Base-by-base conservation (phyloP, 352 stramenopile species). In the Blastocystis sp. region DNA sequence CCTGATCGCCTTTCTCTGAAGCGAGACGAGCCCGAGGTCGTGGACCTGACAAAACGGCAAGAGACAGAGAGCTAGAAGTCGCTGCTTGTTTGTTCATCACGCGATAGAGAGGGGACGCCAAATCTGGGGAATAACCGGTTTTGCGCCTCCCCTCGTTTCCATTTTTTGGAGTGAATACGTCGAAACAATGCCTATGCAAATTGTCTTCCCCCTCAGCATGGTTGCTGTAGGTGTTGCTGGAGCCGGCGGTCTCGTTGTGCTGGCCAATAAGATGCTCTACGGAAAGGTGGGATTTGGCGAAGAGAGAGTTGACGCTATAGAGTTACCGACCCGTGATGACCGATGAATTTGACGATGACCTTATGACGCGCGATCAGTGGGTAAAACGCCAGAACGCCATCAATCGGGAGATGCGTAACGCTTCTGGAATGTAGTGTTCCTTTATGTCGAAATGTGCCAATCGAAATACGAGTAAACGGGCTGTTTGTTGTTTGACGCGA, bases 151-250 rank as follows among this genome's bases (percentile, higher is more conserved):
- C 31, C 37, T 21, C 21, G 24, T 33, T 71, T 41, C 74, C 41
- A 29, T 37, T 70, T 67, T 59, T 70, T 63, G 9, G 3, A 59
- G 37, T n/a, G 4, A 85, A 67, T 62, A 67, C 50, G 31, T n/a
- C 29, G 29, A 6, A 19, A 85, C 51, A 19, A 85, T 85, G 74
- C 74, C 74, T 85, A 85, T 85, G 74, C 74, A 85, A 85, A 85
- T 85, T 85, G 74, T 85, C 4, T 85, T 85, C 41, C 74, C 74
- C 60, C 67, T 85, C 60, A 41, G 33, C 24, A 85, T 85, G 74
- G 51, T 85, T 26, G 74, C 45, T 59, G 74, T 85, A n/a, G 74
- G 74, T 37, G 74, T 85, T 69, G 50, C 50, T 2, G 51, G 55
- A 55, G 74, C 74, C 61, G 74, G 50, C 66, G 74, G 41, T 24